Base-by-base conservation (phyloP, 225 moss, liverwort and hornwort genomes). In the Sphagnum contortum region DNA sequence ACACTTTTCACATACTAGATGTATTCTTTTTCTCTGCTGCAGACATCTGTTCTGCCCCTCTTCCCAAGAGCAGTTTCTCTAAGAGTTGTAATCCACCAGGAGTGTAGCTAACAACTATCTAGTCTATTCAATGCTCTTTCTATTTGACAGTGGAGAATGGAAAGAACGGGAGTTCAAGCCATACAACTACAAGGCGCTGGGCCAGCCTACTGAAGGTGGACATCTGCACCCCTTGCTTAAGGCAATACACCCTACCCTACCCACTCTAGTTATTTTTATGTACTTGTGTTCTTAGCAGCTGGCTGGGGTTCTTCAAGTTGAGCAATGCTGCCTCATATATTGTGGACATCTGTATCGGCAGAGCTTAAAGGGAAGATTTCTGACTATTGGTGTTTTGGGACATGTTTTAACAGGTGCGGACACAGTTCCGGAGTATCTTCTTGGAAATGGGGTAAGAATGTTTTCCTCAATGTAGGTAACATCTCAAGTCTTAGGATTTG, bases 211-310 rank as follows among this genome's bases (percentile, higher is more conserved):
- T 47, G 74, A 77, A 64, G 90, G 92, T 73, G 96, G 92, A 66
- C 79, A 93, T 81, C 88, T 98, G 60, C 96, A 98, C 66, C 92
- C 96, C 29, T 79, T 98, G 62, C 85, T 93, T 46, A 92, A 98
- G 90, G 92, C 79, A 79, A 62, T 1, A 10, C 12, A 50, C 58
- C 11, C 12, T 50, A 58, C 66, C 49, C 14, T 4, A 55, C 9
- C 48, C 70, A 29, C 29, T 29, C 3, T 46, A 57, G 46, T 9
- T 9, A 9, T 56, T 56, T 56, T 56, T 9, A 56, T 56, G 55
- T 9, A 56, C 55, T 9, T 56, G n/a, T 9, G 55, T 56, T 56
- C 55, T 56, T 9, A 56, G n/a, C 55, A 56, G 9, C n/a, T 9
- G n/a, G n/a, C 55, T 56, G 9, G 9, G 9, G 9, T 56, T 56